A percentile compares a stretch with the other conserved stretches of the same genome.
These are phyloP conservation scores for Colletotrichum zoysiae DNA, from an alignment of 2,329 filamentous ascomycete genomes.

Conservation along the genomic window DNA sequence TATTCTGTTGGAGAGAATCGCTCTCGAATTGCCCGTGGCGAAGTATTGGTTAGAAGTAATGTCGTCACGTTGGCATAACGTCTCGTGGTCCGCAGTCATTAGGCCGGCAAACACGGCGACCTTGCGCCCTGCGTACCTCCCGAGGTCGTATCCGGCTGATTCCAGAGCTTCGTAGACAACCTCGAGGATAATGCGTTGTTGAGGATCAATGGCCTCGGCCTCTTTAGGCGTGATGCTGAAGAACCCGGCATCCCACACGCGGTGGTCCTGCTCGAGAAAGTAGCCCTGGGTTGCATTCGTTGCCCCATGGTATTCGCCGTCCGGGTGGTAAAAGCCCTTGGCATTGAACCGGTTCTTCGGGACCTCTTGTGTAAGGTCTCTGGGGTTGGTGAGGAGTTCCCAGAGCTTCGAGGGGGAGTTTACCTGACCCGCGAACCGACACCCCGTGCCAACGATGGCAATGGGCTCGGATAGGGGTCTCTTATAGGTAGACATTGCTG, in stretches of 20 bases:
- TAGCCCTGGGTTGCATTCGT: conserved; percentile 38
- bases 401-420: conserved; percentile 52
- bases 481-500: conserved; percentile 41
- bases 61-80: conserved; percentile 46
- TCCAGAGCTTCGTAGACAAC: conserved; percentile 52
- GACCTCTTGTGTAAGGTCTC: conserved; percentile 44
- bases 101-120: conserved; percentile 45
- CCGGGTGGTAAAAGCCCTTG: conserved; percentile 45
- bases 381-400: conserved; percentile 51
- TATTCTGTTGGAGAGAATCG: conserved; percentile 56
- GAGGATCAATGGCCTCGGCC: conserved; percentile 50
- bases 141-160: conserved; percentile 45
- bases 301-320: conserved; percentile 44
- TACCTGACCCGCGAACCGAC: conserved; percentile 54
- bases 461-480: conserved; percentile 50
- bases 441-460: conserved; percentile 56
- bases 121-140: conserved; percentile 36
- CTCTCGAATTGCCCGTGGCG: conserved; percentile 50
- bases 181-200: conserved; percentile 51
- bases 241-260: conserved; percentile 55
- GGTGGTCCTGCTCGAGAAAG: conserved; percentile 46
- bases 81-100: conserved; percentile 48
- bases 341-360: conserved; percentile 44
- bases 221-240: conserved; percentile 53
- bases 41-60: conserved; percentile 48